Conservation (phyloP, 2,329 filamentous ascomycete genomes). For the Trichoderma oligosporum region DNA sequence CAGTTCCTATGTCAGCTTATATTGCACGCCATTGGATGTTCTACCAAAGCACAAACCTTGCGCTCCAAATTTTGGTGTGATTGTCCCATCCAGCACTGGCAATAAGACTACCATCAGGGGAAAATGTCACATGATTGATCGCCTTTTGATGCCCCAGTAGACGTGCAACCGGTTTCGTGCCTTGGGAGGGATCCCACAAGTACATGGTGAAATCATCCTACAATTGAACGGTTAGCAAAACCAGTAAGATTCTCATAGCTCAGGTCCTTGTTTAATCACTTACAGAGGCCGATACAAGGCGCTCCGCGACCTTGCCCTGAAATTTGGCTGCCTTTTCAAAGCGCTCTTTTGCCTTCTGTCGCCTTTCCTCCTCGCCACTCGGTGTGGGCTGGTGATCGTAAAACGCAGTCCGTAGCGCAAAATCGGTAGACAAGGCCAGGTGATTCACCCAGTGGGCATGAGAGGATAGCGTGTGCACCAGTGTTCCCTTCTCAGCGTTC, state of each 20-base stretch:
- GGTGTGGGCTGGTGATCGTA: conserved; percentile 77
- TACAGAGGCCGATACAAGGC: conserved; percentile 74
- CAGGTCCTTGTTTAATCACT: conserved; percentile 7
- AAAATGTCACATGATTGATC: conserved; percentile 94
- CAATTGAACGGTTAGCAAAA: background rate
- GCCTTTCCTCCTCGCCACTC: conserved; percentile 63
- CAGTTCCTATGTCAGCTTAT: conserved; percentile 20
- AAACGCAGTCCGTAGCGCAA: conserved; percentile 78
- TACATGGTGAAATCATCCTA: conserved; percentile 92
- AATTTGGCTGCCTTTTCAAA: conserved; percentile 82
- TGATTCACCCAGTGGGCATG: conserved; percentile 97
- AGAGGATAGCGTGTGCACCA: conserved; percentile 72
- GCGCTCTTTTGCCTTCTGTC: conserved; percentile 70
- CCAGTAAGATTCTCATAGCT: background rate
- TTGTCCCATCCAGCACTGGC: conserved; percentile 92
- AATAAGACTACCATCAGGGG: conserved; percentile 81
- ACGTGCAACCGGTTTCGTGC: conserved; percentile 79
- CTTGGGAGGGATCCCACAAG: conserved; percentile 78
- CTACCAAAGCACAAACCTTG: conserved; percentile 49
- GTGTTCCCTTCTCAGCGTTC: conserved; percentile 73
- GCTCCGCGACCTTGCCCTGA: conserved; percentile 73
- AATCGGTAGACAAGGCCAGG: conserved; percentile 88
- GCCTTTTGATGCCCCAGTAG: conserved; percentile 95
- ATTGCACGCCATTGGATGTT: background rate
- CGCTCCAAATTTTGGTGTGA: conserved; percentile 88